These are phyloP conservation scores for Trichoderma sp. DNA, from an alignment of 2,329 filamentous ascomycete species.

Conservation along the genomic window DNA sequence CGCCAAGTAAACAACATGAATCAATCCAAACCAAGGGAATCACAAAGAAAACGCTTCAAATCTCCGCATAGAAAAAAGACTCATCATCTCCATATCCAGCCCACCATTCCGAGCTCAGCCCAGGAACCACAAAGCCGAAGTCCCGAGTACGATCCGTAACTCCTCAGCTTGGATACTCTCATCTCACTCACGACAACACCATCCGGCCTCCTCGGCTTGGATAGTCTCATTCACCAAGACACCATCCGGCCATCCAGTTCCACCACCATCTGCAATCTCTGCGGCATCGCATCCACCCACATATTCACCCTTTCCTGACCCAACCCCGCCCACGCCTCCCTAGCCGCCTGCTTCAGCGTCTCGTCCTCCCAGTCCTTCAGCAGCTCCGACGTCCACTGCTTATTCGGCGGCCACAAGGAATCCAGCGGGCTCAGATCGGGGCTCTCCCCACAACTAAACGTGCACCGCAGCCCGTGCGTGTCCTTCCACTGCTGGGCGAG, in stretches of 20 bases:
- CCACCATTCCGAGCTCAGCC: not conserved
- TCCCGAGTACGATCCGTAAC: not conserved
- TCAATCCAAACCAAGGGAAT: not conserved
- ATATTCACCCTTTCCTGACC: constrained; percentile 34
- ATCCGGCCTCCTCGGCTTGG: constrained; percentile 23
- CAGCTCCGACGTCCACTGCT: constrained; percentile 33
- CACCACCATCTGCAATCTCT: constrained; percentile 33
- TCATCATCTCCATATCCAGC: not conserved
- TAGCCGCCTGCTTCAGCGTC: constrained; percentile 32
- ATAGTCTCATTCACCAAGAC: constrained; percentile 29
- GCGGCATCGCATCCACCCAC: constrained; percentile 39
- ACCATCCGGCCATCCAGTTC: constrained; percentile 34
- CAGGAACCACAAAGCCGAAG: not conserved
- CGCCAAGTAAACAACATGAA: not conserved
- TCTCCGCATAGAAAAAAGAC: not conserved
- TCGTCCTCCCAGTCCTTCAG: constrained; percentile 35
- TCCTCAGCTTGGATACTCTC: not conserved
- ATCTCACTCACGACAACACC: constrained; percentile 32
- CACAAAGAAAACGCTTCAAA: not conserved
- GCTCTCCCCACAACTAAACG: constrained; percentile 38
- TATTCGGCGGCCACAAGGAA: constrained; percentile 34
- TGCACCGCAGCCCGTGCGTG: constrained; percentile 30
- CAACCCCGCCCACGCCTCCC: constrained; percentile 31
- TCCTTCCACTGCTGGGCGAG: constrained; percentile 38
- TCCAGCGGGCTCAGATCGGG: constrained; percentile 38